Conservation (phyloP, 2,329 filamentous ascomycete genomes). For the Dichotomopilus funicola region DNA sequence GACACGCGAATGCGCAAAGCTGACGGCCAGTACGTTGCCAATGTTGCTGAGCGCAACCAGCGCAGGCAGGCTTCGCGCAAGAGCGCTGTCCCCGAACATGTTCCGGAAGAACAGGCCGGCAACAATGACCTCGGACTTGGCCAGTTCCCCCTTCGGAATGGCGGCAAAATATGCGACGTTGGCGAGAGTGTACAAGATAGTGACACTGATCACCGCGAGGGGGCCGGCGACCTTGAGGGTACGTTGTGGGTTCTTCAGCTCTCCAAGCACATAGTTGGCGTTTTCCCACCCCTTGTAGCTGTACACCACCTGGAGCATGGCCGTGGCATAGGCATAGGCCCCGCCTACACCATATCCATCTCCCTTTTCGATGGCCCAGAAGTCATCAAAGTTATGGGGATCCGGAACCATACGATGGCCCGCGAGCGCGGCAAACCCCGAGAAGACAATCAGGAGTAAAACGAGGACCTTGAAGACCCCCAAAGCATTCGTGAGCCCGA, state of each 20-base stretch:
- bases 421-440: constrained; percentile 50
- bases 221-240: constrained; percentile 50
- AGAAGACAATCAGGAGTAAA: constrained; percentile 55
- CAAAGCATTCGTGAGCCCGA: constrained; percentile 52
- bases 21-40: constrained; percentile 56
- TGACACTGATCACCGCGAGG: constrained; percentile 51
- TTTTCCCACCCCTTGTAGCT: constrained; percentile 54
- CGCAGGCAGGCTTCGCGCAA: constrained; percentile 44
- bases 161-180: constrained; percentile 62
- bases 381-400: constrained; percentile 52
- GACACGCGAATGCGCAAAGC: constrained; percentile 51
- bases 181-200: constrained; percentile 54
- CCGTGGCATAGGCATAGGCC: constrained; percentile 46
- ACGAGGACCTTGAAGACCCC: constrained; percentile 55
- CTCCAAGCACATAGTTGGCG: constrained; percentile 54
- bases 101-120: constrained; percentile 57
- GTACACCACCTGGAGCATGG: constrained; percentile 52
- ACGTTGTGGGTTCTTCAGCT: constrained; percentile 29
- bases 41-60: constrained; percentile 56
- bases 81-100: constrained; percentile 49
- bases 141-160: constrained; percentile 52
- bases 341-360: constrained; percentile 24
- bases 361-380: constrained; percentile 39
- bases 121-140: constrained; percentile 55
- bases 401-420: constrained; percentile 38